Base-by-base conservation (phyloP, 768 basidiomycete species). In the Suillus bovinus region DNA sequence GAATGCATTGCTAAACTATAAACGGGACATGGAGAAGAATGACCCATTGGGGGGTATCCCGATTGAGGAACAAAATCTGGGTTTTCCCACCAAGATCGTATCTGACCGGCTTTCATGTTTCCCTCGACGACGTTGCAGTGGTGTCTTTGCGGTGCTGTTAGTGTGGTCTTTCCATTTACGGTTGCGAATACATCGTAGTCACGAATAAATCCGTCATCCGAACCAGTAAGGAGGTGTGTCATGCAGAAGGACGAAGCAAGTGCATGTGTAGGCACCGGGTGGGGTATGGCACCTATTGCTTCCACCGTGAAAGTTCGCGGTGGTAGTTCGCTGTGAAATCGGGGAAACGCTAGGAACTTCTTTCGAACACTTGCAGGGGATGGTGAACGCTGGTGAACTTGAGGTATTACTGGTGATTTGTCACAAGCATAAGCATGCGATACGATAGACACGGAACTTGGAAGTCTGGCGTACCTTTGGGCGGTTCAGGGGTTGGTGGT, bases 61-160 rank as follows among this genome's bases (percentile, higher is more conserved):
- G 44, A 57, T 56, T 67, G 71, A 50, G 60, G 34, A 55, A 63
- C 53, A 38, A 70, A 63, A 59, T 73, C 74, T 27, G 73, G 67
- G 71, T 94, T 95, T 76, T 91, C 92, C 94, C 93, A 98, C 94
- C 96, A 98, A 60, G 80, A 92, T 42, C 89, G 83, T 33, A 91
- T 79, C 62, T 94, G 91, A 0, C 91, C 94, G 13, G 92, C 86
- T 72, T 96, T 96, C 83, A 93, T 91, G 57, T 90, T 88, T 7
- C 93, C 92, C 73, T 96, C 95, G 13, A 96, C 94, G 29, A 97
- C 87, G 59, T 91, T 91, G 52, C 92, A 92, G 66, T 95, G 91
- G 63, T 91, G 88, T 61, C 93, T 80, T 72, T 96, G 94, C 50
- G 93, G 93, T 20, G 93, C 91, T 27, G 90, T 94, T 66, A 97